phyloP scores from a whole-genome alignment of 768 basidiomycete species.

The Boletus vermiculosoides region DNA sequence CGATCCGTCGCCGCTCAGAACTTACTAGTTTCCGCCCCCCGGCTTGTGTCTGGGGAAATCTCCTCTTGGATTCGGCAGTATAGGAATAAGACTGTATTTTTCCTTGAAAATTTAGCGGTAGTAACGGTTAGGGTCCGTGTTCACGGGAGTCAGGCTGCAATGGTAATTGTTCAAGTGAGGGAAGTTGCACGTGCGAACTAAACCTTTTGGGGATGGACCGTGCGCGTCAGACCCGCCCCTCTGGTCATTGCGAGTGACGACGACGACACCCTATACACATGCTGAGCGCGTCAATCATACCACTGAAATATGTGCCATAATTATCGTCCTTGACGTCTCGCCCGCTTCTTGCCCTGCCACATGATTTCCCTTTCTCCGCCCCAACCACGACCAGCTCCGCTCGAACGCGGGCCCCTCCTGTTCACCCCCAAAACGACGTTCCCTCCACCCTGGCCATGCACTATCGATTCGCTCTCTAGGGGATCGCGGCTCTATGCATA shows the following conservation, averaged over 20 bases:
- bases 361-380: conserved; percentile 34
- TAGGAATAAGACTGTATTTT: conserved; percentile 4
- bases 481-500: too few relatives aligned
- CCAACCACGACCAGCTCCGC: conserved; percentile 36
- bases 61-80: conserved; percentile 12
- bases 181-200: conserved; percentile 34
- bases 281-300: conserved; percentile 1
- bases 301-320: conserved; percentile 25
- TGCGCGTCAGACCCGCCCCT: conserved; percentile 18
- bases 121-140: conserved; percentile 6
- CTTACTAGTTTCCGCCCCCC: conserved; percentile 15
- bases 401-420: conserved; percentile 25
- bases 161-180: conserved; percentile 31
- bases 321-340: conserved; percentile 16
- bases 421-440: background rate
- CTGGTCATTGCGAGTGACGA: conserved; percentile 18
- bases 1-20: conserved; percentile 40
- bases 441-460: background rate
- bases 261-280: conserved; percentile 16
- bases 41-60: conserved; percentile 8
- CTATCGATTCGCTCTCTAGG: background rate
- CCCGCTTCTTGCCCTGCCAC: conserved; percentile 20
- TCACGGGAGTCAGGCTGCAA: conserved; percentile 13
- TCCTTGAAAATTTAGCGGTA: conserved; percentile 11
- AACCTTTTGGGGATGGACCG: conserved; percentile 29